phyloP scores from a whole-genome alignment of 2,329 filamentous ascomycete genomes.

The Zarea fungicola region DNA sequence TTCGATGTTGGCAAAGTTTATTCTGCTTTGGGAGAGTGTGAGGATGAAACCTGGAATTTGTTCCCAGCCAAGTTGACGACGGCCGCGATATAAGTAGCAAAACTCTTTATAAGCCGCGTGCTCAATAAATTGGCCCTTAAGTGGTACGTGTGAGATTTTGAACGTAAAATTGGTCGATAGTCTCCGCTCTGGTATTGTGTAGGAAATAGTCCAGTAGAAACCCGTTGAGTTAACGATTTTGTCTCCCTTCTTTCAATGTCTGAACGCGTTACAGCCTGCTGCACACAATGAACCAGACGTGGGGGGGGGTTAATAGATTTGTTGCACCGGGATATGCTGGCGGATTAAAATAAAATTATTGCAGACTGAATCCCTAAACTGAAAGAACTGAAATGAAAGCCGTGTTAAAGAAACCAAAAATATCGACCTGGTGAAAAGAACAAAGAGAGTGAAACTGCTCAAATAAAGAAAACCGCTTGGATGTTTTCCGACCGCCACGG shows the following conservation, averaged over 20 bases:
- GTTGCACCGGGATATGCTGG: not conserved
- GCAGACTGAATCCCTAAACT: not conserved
- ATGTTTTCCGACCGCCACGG: not conserved
- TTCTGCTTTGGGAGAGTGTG: no score
- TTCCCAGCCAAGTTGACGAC: not conserved
- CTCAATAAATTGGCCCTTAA: not conserved
- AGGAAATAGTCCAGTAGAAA: not conserved
- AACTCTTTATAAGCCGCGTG: not conserved
- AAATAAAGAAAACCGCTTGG: no score
- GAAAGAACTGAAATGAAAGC: not conserved
- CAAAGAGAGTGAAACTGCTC: no score
- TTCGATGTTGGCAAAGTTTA: not conserved
- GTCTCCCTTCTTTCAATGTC: not conserved
- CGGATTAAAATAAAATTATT: not conserved
- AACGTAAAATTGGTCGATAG: not conserved
- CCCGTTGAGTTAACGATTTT: not conserved
- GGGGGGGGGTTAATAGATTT: no score
- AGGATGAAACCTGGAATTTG: not conserved
- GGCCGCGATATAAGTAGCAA: not conserved
- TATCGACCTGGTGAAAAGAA: not conserved
- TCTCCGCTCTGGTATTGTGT: not conserved
- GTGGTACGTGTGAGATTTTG: not conserved
- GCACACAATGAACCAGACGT: no score
- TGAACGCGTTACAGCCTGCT: not conserved
- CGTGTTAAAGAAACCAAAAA: not conserved